Percentiles rank a stretch among this genome's conserved stretches.
Conservation (phyloP, 2,329 filamentous ascomycete species). For the Pezicula radicicola region DNA sequence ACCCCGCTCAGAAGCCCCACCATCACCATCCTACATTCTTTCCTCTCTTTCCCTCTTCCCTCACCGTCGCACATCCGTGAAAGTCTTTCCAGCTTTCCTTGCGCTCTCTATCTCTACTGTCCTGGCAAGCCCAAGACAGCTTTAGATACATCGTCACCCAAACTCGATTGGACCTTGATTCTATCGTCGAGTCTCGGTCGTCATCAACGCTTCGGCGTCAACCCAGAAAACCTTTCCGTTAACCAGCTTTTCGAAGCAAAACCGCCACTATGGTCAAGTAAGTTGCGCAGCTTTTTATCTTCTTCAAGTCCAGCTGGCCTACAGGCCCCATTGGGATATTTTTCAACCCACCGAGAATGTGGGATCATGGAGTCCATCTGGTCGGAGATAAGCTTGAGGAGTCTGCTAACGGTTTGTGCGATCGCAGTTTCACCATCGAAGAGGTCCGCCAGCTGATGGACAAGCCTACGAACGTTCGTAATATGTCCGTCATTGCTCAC, state of each 20-base stretch:
- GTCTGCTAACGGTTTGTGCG: conserved; percentile 30
- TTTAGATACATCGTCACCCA: conserved; percentile 17
- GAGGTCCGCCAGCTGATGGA: conserved; percentile 80
- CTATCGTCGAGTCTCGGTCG: conserved; percentile 18
- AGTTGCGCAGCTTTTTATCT: conserved; percentile 44
- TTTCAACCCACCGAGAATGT: background rate
- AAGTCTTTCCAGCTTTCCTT: conserved; percentile 21
- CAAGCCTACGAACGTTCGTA: conserved; percentile 75
- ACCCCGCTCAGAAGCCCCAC: conserved; percentile 2
- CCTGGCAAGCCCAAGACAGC: conserved; percentile 23
- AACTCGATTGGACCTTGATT: conserved; percentile 18
- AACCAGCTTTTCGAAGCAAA: conserved; percentile 45
- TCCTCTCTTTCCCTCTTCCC: conserved; percentile 13
- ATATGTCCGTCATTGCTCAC: conserved; percentile 99
- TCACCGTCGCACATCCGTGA: conserved; percentile 12
- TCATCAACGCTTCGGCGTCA: conserved; percentile 20
- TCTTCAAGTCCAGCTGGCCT: background rate
- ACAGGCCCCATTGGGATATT: background rate
- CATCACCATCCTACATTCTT: conserved; percentile 5
- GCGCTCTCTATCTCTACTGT: conserved; percentile 24
- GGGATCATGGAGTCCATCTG: background rate
- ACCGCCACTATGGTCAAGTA: conserved; percentile 99
- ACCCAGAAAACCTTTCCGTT: conserved; percentile 21
- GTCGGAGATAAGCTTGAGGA: conserved; percentile 14
- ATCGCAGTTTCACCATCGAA: conserved; percentile 92